Conservation (phyloP, 192 early-diverging fungal species). For the Spinellus fusiger region DNA sequence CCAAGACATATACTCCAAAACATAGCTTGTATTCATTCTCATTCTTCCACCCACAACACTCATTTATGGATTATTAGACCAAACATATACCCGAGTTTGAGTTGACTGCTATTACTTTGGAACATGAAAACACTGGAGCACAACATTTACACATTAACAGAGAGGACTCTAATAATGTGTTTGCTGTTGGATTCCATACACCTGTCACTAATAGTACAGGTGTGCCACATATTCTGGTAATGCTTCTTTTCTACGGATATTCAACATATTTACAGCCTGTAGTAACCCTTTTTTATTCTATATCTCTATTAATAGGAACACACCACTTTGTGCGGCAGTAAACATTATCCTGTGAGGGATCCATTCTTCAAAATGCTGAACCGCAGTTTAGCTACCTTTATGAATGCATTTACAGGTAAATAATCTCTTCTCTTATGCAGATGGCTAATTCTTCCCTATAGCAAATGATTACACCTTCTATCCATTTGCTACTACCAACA, state of each 20-base stretch:
- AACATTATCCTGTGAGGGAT: conserved; percentile 86
- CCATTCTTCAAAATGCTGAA: conserved; percentile 99
- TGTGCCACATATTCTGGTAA: conserved; percentile 83
- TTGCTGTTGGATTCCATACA: conserved; percentile 88
- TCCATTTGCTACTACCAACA: conserved; percentile 90
- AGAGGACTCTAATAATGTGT: conserved; percentile 90
- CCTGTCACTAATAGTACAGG: conserved; percentile 78
- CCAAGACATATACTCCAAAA: background rate
- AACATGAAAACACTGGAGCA: conserved; percentile 74
- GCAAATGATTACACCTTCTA: conserved; percentile 86
- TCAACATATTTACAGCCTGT: background rate
- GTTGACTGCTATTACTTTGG: conserved; percentile 66
- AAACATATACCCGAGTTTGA: conserved; percentile 70
- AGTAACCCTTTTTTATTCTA: background rate
- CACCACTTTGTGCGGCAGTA: conserved; percentile 87
- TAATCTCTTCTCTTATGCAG: background rate
- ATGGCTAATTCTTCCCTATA: conserved; percentile 6
- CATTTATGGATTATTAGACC: conserved; percentile 25
- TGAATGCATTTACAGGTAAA: conserved; percentile 91
- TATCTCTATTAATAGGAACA: conserved; percentile 54
- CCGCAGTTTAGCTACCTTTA: conserved; percentile 90
- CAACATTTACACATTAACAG: conserved; percentile 84
- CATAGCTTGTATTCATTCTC: too few species aligned
- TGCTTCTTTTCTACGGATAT: background rate
- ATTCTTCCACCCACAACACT: background rate